Evolutionary conservation across 345 rosid genomes (phyloP), one percentile per base, ranked within the genome.

Genomic region (Hibiscus tridactylites): DNA sequence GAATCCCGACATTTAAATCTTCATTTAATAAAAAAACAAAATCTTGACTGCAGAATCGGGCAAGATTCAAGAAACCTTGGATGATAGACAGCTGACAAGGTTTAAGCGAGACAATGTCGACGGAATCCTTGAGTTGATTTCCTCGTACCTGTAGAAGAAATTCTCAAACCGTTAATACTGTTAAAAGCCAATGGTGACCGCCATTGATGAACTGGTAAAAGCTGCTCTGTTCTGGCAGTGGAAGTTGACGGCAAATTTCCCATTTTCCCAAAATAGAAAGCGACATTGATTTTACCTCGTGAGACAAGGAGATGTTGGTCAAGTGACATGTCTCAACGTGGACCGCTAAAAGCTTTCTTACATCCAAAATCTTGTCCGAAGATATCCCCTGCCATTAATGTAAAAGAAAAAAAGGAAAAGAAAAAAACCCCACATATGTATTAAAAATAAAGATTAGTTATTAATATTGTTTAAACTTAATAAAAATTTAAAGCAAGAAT

Each of bases 321-420:
- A 94, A 80, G 72, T 92, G 97, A 68, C 98, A 92, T 8, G 97
- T 91, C 76, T 88, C 89, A 46, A 90, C 88, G 70, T 92, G 87
- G 58, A 88, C 93, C 52, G 85, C 97, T 59, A 94, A 73, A 21
- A 92, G 87, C 85, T 80, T 91, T 75, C 96, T 82, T 72, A 91
- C 93, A 75, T 92, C 98, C 64, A 94, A 78, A 80, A 94, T 92
- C 85, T 81, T 86, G 86, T 94, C 98, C 53, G 98, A 91, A 39
- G 98, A 91, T 63, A 94, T 91, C n/a, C 97, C 93, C 98, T 94
- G 79, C 44, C 49, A 10, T 39, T 7, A 60, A 39, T 64, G 16
- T 5, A 56, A 42, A 64, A 64, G 8, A 15, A 10, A 19, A 37
- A n/a, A n/a, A n/a, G n/a, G n/a, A n/a, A n/a, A 17, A 62, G 10